phyloP scores from a whole-genome alignment of 2,329 filamentous ascomycete genomes.

The Thelonectria discophora region DNA sequence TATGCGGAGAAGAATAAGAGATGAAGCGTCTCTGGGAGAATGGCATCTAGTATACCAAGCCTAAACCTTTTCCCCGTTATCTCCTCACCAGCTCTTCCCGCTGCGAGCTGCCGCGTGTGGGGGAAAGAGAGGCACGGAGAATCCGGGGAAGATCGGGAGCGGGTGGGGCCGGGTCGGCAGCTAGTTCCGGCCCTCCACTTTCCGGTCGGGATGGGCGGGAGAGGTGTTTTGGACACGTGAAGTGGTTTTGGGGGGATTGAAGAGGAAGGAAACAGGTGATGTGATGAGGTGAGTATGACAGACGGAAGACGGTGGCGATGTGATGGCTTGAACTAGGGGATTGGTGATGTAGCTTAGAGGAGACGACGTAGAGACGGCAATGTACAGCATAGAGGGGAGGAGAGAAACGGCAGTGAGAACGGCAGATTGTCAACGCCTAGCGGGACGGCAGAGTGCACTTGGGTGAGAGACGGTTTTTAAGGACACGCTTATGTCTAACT shows the following conservation, averaged over 20 bases:
- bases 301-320: too few relatives aligned
- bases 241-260: background rate
- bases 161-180: conserved; percentile 19
- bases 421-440: too few relatives aligned
- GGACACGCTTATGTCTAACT: too few relatives aligned
- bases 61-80: background rate
- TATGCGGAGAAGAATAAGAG: background rate
- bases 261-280: background rate
- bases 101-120: conserved; percentile 3
- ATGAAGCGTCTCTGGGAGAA: background rate
- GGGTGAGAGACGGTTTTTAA: too few relatives aligned
- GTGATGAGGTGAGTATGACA: background rate
- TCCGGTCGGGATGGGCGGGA: conserved; percentile 10
- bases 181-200: conserved; percentile 19
- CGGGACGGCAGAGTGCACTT: too few relatives aligned
- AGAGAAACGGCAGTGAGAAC: too few relatives aligned
- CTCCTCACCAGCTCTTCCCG: background rate
- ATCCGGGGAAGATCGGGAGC: conserved; percentile 10
- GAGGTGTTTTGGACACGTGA: too few relatives aligned
- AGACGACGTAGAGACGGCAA: too few relatives aligned
- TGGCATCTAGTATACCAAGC: too few relatives aligned
- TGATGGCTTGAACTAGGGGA: too few relatives aligned
- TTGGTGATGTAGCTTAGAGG: too few relatives aligned
- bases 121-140: background rate
- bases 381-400: too few relatives aligned